Evolutionary conservation across 2,329 filamentous ascomycete species (phyloP).

Genomic region (Claviceps sp.): DNA sequence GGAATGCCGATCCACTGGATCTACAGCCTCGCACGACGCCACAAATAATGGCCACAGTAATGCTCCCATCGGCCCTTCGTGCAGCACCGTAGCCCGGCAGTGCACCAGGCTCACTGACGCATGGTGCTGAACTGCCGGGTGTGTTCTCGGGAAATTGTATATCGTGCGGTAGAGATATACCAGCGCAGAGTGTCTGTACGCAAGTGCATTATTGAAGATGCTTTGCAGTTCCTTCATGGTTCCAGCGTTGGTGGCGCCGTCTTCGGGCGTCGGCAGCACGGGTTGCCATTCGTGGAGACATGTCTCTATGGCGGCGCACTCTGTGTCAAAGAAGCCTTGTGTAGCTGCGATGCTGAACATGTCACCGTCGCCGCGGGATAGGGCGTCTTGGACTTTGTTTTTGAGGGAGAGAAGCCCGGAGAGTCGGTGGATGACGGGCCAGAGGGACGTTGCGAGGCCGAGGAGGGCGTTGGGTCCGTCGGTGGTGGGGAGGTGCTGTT

Average conservation of each 20-base stretch:
- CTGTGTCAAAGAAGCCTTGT: conserved; percentile 35
- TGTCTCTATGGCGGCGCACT: conserved; percentile 40
- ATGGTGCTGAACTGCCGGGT: conserved; percentile 40
- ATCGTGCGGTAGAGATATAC: conserved; percentile 45
- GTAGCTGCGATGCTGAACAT: conserved; percentile 31
- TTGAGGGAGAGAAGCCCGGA: conserved; percentile 42
- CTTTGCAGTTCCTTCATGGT: conserved; percentile 35
- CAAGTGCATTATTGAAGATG: conserved; percentile 45
- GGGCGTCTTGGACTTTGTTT: conserved; percentile 33
- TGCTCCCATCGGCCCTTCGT: conserved; percentile 47
- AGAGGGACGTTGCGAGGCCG: conserved; percentile 47
- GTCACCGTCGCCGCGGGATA: conserved; percentile 22
- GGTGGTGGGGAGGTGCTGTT: conserved; percentile 30
- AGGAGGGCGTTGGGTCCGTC: conserved; percentile 45
- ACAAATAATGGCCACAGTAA: conserved; percentile 53
- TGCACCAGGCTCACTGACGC: conserved; percentile 35
- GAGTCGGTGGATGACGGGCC: conserved; percentile 49
- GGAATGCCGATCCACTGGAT: conserved; percentile 33
- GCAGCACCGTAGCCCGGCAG: conserved; percentile 40
- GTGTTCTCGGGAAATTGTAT: conserved; percentile 30
- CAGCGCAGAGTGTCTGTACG: conserved; percentile 44
- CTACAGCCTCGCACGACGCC: conserved; percentile 45
- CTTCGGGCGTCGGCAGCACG: conserved; percentile 23
- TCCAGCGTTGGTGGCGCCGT: conserved; percentile 3
- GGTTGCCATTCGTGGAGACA: conserved; percentile 44